These are phyloP conservation scores for Syzygium aqueum DNA, from an alignment of 345 rosid species.

Conservation along the genomic window DNA sequence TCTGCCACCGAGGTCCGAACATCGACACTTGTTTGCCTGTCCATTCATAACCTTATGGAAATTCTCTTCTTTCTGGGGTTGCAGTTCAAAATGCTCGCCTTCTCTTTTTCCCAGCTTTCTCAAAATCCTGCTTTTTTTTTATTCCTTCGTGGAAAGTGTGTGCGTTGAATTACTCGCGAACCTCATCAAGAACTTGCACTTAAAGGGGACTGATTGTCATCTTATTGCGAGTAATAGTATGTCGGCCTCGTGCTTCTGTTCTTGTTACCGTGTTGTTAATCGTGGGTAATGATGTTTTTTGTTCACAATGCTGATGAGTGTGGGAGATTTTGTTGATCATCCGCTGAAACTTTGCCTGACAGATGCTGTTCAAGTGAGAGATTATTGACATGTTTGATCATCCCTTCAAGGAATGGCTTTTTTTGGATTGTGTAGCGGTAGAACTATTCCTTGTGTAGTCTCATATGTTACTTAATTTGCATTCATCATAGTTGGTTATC, in stretches of 20 bases:
- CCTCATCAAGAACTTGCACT: not conserved
- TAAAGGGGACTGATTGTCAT: rapidly evolving
- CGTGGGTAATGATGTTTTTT: not conserved
- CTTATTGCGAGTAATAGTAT: not conserved
- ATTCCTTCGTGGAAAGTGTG: not conserved
- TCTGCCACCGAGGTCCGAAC: constrained; percentile 77
- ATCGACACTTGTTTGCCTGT: not conserved
- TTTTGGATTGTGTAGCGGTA: not conserved
- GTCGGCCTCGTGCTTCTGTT: not conserved
- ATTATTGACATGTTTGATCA: not conserved
- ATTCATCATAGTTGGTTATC: not conserved
- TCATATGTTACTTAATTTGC: not conserved
- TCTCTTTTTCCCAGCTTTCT: not conserved
- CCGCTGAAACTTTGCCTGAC: rapidly evolving
- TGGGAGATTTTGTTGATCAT: not conserved
- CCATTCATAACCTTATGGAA: not conserved
- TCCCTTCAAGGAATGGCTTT: not conserved
- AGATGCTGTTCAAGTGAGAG: not conserved
- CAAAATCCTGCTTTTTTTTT: not conserved
- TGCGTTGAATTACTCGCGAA: not conserved
- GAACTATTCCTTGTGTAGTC: not conserved
- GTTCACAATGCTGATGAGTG: not conserved
- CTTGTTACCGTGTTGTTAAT: not conserved
- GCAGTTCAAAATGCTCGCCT: not conserved
- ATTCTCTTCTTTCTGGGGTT: not conserved